A percentile compares a stretch with the other conserved stretches of the same genome.
These are phyloP conservation scores for Jamesozyma lodderae DNA, from an alignment of 805 yeast genomes.

Conservation along the genomic window DNA sequence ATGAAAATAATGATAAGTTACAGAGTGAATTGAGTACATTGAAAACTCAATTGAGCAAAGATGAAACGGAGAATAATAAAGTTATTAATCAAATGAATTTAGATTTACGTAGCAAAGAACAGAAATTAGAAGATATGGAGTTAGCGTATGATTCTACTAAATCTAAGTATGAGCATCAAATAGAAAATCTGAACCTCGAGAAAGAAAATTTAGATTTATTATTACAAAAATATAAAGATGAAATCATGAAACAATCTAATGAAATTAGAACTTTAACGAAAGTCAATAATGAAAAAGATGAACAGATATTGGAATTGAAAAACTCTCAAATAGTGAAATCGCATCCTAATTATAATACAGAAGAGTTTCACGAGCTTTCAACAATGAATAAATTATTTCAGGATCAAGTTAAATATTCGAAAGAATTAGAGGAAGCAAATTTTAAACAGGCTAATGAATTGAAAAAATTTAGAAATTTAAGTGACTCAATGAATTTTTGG, in stretches of 20 bases:
- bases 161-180: constrained; percentile 10
- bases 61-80: constrained; percentile 19
- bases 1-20: constrained; percentile 26
- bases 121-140: constrained; percentile 31
- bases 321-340: constrained; percentile 31
- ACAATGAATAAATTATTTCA: constrained; percentile 30
- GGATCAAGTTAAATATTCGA: constrained; percentile 38
- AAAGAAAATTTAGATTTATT: constrained; percentile 12
- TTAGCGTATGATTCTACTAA: constrained; percentile 27
- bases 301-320: constrained; percentile 22
- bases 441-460: constrained; percentile 46
- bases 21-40: constrained; percentile 13
- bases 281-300: constrained; percentile 18
- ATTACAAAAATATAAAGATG: constrained; percentile 20
- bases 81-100: constrained; percentile 31
- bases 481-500: constrained; percentile 21
- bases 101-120: constrained; percentile 24
- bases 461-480: constrained; percentile 33
- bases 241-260: constrained; percentile 15
- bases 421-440: constrained; percentile 43
- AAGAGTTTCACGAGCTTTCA: constrained; percentile 28
- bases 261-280: constrained; percentile 19
- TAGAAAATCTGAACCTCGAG: constrained; percentile 14
- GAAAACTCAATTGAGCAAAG: constrained; percentile 16
- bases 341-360: constrained; percentile 25